phyloP scores from a whole-genome alignment of 805 yeast species.

The Candida morakotiae region DNA sequence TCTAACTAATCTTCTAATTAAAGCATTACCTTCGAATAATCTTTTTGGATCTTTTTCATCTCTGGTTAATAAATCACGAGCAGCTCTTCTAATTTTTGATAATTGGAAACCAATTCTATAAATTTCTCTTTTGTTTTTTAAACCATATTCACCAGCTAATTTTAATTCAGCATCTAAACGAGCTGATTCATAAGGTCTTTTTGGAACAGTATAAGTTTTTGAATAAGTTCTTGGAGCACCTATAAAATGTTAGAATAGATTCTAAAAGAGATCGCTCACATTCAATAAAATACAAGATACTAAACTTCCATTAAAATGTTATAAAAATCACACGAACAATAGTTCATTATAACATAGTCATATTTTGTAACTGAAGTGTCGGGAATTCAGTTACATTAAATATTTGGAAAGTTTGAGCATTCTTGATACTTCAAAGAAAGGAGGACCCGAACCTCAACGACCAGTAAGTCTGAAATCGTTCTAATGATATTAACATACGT shows the following conservation, averaged over 20 bases:
- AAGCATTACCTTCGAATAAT: conserved; percentile 99
- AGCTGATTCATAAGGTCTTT: conserved; percentile 98
- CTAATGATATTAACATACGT: conserved; percentile 44
- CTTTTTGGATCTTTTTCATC: conserved; percentile 99
- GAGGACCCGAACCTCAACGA: conserved; percentile 75
- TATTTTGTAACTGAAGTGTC: conserved; percentile 70
- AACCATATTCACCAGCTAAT: conserved; percentile 99
- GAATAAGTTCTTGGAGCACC: conserved; percentile 99
- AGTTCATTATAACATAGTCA: conserved; percentile 6
- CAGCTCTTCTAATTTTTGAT: conserved; percentile 99
- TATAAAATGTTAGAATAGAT: conserved; percentile 28
- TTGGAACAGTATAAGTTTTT: conserved; percentile 99
- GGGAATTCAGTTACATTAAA: conserved; percentile 68
- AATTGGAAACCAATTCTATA: conserved; percentile 99
- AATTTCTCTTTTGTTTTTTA: conserved; percentile 99
- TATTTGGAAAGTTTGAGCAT: conserved; percentile 15
- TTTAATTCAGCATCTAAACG: conserved; percentile 99
- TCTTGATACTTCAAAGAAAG: conserved; percentile 12
- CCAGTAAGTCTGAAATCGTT: conserved; percentile 12
- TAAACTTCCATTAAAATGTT: conserved; percentile 6
- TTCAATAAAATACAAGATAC: neutral
- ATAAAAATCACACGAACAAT: conserved; percentile 3
- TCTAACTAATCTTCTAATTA: conserved; percentile 99
- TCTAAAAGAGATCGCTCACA: conserved; percentile 1
- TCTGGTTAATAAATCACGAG: conserved; percentile 99